Conservation (phyloP, 306 rosid genomes). For the Vachellia pachyceras region DNA sequence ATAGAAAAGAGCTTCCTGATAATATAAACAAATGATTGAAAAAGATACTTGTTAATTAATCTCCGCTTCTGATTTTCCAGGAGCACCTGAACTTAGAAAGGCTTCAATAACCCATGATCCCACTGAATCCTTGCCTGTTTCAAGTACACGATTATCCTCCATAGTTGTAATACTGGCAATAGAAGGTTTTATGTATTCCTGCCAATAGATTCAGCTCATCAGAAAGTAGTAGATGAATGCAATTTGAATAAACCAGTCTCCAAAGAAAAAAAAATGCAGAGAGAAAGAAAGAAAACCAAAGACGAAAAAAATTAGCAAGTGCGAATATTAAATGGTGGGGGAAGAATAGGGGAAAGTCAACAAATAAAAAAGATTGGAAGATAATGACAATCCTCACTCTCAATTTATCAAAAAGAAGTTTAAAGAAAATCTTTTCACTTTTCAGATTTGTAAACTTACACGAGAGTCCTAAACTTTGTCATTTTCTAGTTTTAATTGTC, state of each 20-base stretch:
- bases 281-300: neutral
- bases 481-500: neutral
- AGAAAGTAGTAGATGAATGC: conserved; percentile 16
- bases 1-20: conserved; percentile 18
- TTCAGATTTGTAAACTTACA: neutral
- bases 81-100: conserved; percentile 75
- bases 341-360: neutral
- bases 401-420: neutral
- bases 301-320: neutral
- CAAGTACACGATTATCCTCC: conserved; percentile 65
- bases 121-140: conserved; percentile 63
- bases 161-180: conserved; percentile 67
- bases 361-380: neutral
- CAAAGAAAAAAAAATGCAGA: neutral
- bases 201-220: conserved; percentile 27
- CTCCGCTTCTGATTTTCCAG: conserved; percentile 73
- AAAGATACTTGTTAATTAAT: conserved; percentile 69
- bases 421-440: neutral
- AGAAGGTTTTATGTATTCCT: conserved; percentile 78
- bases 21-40: conserved; percentile 35
- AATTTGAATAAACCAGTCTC: conserved; percentile 8
- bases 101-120: conserved; percentile 91
- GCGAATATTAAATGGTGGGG: neutral
- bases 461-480: neutral
- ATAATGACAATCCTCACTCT: neutral